Base-by-base conservation (phyloP, 495 filamentous ascomycete species). In the Aspergillus biplanus region DNA sequence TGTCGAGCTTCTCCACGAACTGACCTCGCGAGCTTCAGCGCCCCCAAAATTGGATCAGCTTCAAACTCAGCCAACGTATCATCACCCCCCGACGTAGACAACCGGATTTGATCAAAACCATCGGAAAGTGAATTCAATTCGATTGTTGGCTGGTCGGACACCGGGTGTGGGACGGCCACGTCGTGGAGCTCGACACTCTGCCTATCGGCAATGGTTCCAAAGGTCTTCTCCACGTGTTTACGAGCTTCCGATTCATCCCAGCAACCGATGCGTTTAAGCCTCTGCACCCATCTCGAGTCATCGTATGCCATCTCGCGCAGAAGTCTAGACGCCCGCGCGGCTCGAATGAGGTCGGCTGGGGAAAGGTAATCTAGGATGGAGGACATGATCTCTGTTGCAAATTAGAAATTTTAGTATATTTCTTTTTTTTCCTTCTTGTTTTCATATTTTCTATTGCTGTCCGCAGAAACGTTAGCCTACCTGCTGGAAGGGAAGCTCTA, bases 301-400 rank as follows among this genome's bases (percentile, higher is more conserved):
- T 99, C 96, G 78, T 98, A 98, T 11, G 96, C 96, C 93, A 99
- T 99, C 75, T 99, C 95, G 66, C 89, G 90, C 83, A 97, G 87
- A 50, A 92, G 90, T 73, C 86, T 89, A 58, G 92, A 97, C 33
- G 90, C 89, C 33, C 89, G 88, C n/a, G 95, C 95, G 72, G 91
- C 93, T 57, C 87, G 86, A 63, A 97, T 81, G 47, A 95, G 87
- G 69, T 96, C 94, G 59, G 88, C 79, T 42, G 96, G 83, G 34
- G 92, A 88, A 62, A 97, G 86, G 76, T 93, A 91, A 72, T 97
- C 92, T 71, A 98, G 85, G 65, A 98, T 93, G 15, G 86, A 85
- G 18, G 90, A 87, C 63, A 98, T 84, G 66, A 99, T 93, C 78
- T 99, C 95, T 93, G 56, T 46, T 37, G 4, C 42, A 52, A 31